A percentile compares a stretch with the other conserved stretches of the same genome.
phyloP scores from a whole-genome alignment of 148 eudicot genomes.

The Arctostaphylos glauca region DNA sequence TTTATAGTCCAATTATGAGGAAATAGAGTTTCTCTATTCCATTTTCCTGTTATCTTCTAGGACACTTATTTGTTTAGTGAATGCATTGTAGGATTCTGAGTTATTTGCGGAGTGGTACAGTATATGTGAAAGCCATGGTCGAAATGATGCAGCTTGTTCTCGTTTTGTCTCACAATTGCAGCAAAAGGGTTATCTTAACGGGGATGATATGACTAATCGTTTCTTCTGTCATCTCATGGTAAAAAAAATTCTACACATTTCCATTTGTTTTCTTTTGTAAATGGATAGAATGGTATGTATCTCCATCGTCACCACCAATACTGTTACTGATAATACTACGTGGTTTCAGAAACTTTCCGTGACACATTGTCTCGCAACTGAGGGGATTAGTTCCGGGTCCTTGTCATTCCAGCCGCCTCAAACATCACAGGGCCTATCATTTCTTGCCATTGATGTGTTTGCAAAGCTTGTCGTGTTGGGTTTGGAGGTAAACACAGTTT shows the following conservation, averaged over 20 bases:
- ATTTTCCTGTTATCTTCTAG: background rate
- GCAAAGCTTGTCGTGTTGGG: conserved; percentile 72
- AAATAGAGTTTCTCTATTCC: background rate
- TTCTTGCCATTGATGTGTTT: conserved; percentile 86
- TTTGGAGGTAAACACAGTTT: conserved; percentile 54
- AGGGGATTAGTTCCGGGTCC: conserved; percentile 45
- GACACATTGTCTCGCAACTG: conserved; percentile 66
- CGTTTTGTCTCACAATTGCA: conserved; percentile 55
- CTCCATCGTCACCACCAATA: background rate
- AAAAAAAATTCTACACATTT: background rate
- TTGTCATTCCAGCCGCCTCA: conserved; percentile 44
- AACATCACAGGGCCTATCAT: conserved; percentile 63
- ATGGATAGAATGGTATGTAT: background rate
- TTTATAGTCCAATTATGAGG: background rate
- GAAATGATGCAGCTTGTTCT: conserved; percentile 58
- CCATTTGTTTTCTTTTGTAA: background rate
- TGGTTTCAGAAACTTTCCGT: conserved; percentile 72
- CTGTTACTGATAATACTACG: background rate
- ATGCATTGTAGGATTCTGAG: conserved; percentile 46
- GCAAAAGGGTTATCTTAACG: conserved; percentile 73
- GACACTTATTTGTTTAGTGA: background rate
- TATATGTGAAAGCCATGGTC: conserved; percentile 64
- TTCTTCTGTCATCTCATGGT: conserved; percentile 79
- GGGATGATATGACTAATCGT: conserved; percentile 73
- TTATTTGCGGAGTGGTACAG: conserved; percentile 82